phyloP scores from a whole-genome alignment of 1,139 yeast species.

The Nakaseomyces bracarensis region DNA sequence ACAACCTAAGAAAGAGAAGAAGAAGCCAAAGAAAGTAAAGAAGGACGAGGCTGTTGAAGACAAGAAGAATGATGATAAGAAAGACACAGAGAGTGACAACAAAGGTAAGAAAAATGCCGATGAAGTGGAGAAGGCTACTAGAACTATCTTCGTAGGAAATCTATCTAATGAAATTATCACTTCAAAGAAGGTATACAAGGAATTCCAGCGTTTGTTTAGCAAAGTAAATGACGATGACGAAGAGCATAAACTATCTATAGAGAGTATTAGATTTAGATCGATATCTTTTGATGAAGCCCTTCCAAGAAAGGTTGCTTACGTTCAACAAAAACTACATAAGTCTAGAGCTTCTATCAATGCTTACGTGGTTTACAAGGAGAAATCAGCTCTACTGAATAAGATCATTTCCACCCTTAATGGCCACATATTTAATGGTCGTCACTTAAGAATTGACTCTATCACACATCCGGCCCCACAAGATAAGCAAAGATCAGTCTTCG shows the following conservation, averaged over 20 bases:
- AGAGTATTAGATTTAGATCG: slow-evolving; percentile 81
- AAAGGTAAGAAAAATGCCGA: slow-evolving; percentile 40
- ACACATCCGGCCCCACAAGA: slow-evolving; percentile 86
- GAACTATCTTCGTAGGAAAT: slow-evolving; percentile 87
- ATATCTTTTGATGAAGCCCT: slow-evolving; percentile 81
- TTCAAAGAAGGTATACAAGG: slow-evolving; percentile 51
- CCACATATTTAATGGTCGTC: slow-evolving; percentile 56
- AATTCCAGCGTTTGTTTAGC: slow-evolving; percentile 52
- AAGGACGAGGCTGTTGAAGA: slow-evolving; percentile 16
- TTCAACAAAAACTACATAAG: slow-evolving; percentile 68
- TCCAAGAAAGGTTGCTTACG: slow-evolving; percentile 89
- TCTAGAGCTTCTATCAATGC: slow-evolving; percentile 79
- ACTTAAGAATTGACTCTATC: slow-evolving; percentile 83
- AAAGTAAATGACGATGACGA: slow-evolving; percentile 12
- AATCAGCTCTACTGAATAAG: slow-evolving; percentile 41
- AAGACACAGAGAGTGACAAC: slow-evolving; percentile 36
- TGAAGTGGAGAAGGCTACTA: slow-evolving; percentile 78
- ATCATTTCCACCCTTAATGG: slow-evolving; percentile 52
- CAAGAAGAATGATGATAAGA: slow-evolving; percentile 35
- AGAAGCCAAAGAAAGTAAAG: slow-evolving; percentile 8
- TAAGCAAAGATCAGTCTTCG: slow-evolving; percentile 75
- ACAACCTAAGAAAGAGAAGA: slow-evolving; percentile 10
- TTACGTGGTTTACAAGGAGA: slow-evolving; percentile 61
- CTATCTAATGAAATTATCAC: slow-evolving; percentile 59
- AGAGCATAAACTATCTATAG: slow-evolving; percentile 39